Conservation (phyloP, 306 rosid species). For the Ormosia emarginata region DNA sequence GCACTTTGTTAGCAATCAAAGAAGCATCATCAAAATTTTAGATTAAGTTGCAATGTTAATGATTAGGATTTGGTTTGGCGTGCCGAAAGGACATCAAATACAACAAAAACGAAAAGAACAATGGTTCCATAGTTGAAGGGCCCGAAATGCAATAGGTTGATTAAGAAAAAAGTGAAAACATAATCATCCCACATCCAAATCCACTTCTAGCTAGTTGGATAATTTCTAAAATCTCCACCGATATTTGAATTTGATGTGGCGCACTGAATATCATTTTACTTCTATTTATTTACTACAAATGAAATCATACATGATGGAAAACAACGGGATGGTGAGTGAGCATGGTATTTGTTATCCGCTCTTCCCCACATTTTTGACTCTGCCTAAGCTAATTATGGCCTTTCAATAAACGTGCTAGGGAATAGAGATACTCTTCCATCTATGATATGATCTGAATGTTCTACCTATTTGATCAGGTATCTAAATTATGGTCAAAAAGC, state of each 20-base stretch:
- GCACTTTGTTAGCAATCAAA: conserved; percentile 39
- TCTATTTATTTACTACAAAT: background rate
- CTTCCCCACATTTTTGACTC: conserved; percentile 28
- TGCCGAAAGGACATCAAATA: conserved; percentile 29
- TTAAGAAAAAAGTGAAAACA: background rate
- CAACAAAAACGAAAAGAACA: background rate
- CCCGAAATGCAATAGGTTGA: background rate
- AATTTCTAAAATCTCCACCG: conserved; percentile 17
- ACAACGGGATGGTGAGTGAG: background rate
- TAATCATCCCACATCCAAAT: conserved; percentile 6
- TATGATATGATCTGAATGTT: background rate
- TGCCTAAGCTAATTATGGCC: conserved; percentile 19
- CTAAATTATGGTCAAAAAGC: conserved; percentile 32
- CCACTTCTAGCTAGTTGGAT: background rate
- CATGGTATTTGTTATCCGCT: conserved; percentile 9
- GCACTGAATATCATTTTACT: conserved; percentile 21
- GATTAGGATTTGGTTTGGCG: conserved; percentile 33
- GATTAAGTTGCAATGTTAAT: conserved; percentile 24
- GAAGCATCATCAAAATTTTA: conserved; percentile 22
- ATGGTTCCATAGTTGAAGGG: background rate
- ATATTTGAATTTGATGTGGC: conserved; percentile 17
- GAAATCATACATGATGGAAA: background rate
- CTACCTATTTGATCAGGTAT: background rate
- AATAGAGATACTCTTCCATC: background rate
- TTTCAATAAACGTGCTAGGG: conserved; percentile 6